Base-by-base conservation (phyloP, 2,329 filamentous ascomycete genomes). In the Colletotrichum liriopes region DNA sequence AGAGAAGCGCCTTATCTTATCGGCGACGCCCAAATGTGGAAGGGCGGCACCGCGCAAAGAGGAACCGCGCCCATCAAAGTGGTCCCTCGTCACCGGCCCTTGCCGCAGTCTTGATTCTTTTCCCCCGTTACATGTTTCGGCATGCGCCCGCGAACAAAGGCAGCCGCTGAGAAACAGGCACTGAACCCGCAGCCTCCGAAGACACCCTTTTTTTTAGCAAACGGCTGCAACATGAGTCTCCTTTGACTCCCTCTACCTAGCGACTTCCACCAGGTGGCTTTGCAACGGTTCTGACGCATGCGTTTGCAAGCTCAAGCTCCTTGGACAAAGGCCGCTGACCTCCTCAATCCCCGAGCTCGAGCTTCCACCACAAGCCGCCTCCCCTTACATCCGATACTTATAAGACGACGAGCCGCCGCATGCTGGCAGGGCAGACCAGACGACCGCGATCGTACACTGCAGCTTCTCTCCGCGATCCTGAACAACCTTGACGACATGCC, bases 191-290 rank as follows among this genome's bases (percentile, higher is more conserved):
- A 65, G 37, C 59, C 45, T 52, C 41, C 32, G 23, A 51, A 23
- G 47, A 60, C 29, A 59, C 18, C 43, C 41, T 29, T 52, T 37
- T 52, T 37, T 58, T 32, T 32, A 45, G 56, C 47, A 23, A 68
- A 26, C 37, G 20, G 29, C 47, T 66, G 49, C 55, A 51, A 49
- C 29, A 69, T 70, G 65, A 69, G 43, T 54, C 37, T 66, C 41
- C 59, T 69, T 70, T 72, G 69, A 72, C 69, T 72, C 69, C 60
- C 61, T 62, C 32, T 37, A 62, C 56, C 58, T 51, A 71, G 65
- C 69, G 65, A 69, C 65, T 65, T 59, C 32, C 32, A 64, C 69
- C 55, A 56, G 43, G 58, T 60, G 54, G 65, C 59, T 70, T 59
- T 59, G 26, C 59, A 72, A 60, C 69, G 45, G 43, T 39, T 41